phyloP scores from a whole-genome alignment of 257 asterid species.

The Capsicum pubescens region DNA sequence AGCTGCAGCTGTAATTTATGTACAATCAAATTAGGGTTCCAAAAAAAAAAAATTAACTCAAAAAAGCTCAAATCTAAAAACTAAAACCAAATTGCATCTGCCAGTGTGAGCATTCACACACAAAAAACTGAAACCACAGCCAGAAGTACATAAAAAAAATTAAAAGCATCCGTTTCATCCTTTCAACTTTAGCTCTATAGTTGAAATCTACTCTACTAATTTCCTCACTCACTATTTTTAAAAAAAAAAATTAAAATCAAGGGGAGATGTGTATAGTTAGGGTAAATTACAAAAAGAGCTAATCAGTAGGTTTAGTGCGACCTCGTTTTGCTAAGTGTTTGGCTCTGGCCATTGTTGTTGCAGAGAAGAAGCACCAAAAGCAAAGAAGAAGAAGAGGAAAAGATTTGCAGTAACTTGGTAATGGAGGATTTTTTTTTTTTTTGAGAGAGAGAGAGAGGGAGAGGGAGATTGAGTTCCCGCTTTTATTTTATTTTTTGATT shows the following conservation, averaged over 20 bases:
- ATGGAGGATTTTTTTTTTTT: not conserved
- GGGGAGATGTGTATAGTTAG: not conserved
- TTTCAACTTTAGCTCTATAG: not conserved
- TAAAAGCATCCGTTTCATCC: not conserved
- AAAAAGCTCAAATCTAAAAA: not conserved
- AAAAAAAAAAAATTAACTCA: not conserved
- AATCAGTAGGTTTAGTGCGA: not conserved
- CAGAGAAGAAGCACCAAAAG: not conserved
- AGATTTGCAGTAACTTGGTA: not conserved
- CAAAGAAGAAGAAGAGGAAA: not conserved
- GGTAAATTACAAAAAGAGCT: not conserved
- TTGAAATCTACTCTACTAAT: not conserved
- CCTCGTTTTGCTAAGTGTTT: constrained; percentile 48
- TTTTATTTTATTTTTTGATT: constrained; percentile 9
- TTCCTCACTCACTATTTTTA: not conserved
- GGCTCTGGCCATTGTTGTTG: constrained; percentile 61
- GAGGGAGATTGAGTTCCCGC: constrained; percentile 10
- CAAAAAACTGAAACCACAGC: too few species aligned
- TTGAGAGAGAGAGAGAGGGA: too few species aligned
- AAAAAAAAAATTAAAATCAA: too few species aligned
- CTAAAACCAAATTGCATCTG: not conserved
- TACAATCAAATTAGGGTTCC: constrained; percentile 46
- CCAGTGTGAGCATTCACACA: not conserved
- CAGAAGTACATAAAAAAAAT: too few species aligned
- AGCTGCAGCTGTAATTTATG: constrained; percentile 46